Evolutionary conservation across 2,329 filamentous ascomycete genomes (phyloP).

Genomic region (Xylaria sp.): DNA sequence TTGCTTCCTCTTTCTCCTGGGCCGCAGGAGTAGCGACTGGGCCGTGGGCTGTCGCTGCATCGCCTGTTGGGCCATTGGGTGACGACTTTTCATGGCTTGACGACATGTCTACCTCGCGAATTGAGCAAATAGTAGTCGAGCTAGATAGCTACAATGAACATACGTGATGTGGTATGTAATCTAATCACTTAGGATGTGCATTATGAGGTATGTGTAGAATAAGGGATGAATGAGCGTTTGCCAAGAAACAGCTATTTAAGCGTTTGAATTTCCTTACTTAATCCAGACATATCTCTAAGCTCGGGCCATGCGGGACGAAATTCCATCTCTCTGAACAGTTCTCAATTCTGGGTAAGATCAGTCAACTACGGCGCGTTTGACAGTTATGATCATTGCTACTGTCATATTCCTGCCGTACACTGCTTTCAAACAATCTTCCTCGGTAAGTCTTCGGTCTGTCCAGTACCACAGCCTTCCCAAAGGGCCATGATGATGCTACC

Average conservation of each 20-base stretch:
- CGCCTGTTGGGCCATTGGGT: neutral
- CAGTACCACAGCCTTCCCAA: neutral
- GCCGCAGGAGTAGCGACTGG: neutral
- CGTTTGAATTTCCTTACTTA: neutral
- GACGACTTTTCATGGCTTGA: neutral
- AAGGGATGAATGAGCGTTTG: neutral
- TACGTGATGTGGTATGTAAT: neutral
- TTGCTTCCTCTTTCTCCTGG: neutral
- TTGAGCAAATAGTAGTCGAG: neutral
- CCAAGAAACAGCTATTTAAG: neutral
- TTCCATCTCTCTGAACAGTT: neutral
- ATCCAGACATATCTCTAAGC: neutral
- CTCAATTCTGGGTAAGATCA: neutral
- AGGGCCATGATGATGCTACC: neutral
- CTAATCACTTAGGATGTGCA: neutral
- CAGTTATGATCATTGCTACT: too few relatives aligned
- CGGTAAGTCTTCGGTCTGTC: neutral
- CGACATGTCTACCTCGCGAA: neutral
- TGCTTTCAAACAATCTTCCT: neutral
- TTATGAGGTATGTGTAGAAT: neutral
- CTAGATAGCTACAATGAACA: neutral
- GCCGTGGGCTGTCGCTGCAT: neutral
- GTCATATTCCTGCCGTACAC: neutral
- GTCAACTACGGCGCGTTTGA: neutral
- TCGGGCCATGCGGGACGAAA: neutral